phyloP scores from a whole-genome alignment of 2,329 filamentous ascomycete genomes.

The Colletotrichum sp. region DNA sequence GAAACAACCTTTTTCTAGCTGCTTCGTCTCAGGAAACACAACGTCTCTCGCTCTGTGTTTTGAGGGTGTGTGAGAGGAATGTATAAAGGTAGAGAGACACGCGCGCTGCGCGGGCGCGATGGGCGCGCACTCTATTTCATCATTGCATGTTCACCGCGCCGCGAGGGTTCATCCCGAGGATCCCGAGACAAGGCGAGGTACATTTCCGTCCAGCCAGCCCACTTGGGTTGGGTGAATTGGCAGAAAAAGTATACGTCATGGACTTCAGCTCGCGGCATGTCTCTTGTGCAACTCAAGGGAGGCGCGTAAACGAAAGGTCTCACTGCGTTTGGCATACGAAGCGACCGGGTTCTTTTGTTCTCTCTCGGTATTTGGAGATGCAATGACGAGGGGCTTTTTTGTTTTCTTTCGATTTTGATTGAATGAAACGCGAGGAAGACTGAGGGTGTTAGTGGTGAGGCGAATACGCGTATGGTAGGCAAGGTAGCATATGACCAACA shows the following conservation, averaged over 20 bases:
- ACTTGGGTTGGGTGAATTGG: not conserved
- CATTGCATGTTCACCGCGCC: not conserved
- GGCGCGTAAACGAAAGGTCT: not conserved
- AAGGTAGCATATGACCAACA: not conserved
- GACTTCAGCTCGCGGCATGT: not conserved
- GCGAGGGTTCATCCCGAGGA: not conserved
- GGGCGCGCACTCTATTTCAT: not conserved
- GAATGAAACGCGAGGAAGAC: not conserved
- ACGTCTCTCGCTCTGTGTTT: not conserved
- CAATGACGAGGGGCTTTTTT: not conserved
- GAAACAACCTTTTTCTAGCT: constrained; percentile 1
- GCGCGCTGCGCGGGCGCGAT: not conserved
- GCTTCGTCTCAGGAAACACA: constrained; percentile 4
- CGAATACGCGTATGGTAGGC: not conserved
- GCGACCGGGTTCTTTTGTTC: not conserved
- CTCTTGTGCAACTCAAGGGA: not conserved
- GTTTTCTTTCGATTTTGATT: not conserved
- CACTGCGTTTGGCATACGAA: not conserved
- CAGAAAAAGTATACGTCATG: constrained; percentile 12
- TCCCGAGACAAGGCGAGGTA: not conserved
- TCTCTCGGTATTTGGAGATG: not conserved
- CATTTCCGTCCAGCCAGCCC: not conserved
- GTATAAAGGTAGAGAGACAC: not conserved
- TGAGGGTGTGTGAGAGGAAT: not conserved
- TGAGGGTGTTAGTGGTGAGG: not conserved